Conservation (phyloP, 2,329 filamentous ascomycete genomes). For the Penicillium sp. region DNA sequence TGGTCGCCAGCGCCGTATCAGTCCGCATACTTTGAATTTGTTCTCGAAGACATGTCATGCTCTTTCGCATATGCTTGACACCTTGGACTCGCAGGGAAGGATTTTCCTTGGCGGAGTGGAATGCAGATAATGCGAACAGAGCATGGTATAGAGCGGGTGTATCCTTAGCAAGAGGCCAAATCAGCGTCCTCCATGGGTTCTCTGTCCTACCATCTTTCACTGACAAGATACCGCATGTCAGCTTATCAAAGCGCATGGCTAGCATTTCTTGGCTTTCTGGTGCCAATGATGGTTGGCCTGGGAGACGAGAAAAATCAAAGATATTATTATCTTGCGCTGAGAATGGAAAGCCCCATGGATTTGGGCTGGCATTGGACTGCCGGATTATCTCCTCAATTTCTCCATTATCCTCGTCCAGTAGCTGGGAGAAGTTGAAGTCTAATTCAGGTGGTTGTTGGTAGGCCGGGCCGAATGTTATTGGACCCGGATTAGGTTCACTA, state of each 20-base stretch:
- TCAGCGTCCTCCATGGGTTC: conserved; percentile 69
- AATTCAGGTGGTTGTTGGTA: conserved; percentile 8
- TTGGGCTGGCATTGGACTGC: conserved; percentile 30
- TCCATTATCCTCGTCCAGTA: conserved; percentile 43
- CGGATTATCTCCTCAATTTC: conserved; percentile 59
- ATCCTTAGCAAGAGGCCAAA: conserved; percentile 68
- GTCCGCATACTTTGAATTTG: conserved; percentile 64
- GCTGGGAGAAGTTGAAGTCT: conserved; percentile 32
- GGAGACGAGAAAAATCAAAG: conserved; percentile 39
- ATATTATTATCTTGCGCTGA: conserved; percentile 40
- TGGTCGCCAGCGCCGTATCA: conserved; percentile 69
- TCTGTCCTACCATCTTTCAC: conserved; percentile 69
- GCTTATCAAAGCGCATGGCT: conserved; percentile 62
- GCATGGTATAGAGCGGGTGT: conserved; percentile 69
- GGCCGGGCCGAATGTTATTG: conserved; percentile 5
- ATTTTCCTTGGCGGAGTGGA: conserved; percentile 63
- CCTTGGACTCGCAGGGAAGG: conserved; percentile 61
- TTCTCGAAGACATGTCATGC: conserved; percentile 59
- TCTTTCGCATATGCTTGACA: conserved; percentile 68
- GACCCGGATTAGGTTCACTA: neutral
- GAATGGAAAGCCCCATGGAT: conserved; percentile 40
- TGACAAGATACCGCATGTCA: conserved; percentile 70
- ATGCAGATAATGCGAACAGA: conserved; percentile 68
- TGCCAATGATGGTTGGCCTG: conserved; percentile 51
- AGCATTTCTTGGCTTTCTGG: conserved; percentile 61